These are phyloP conservation scores for Sugiyamaella paludigena DNA, from an alignment of 1,139 yeast genomes.

Conservation along the genomic window DNA sequence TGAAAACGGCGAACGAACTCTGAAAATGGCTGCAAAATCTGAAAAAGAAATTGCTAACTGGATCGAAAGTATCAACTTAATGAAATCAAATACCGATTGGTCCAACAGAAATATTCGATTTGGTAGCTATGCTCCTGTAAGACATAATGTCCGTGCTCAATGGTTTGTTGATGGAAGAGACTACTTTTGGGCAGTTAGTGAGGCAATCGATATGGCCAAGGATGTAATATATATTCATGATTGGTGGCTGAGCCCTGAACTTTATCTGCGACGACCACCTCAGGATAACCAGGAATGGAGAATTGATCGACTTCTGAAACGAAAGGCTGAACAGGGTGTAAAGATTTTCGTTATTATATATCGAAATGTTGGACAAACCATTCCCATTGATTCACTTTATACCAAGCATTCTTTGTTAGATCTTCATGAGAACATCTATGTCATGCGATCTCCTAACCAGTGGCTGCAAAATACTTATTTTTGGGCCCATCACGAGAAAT, in stretches of 20 bases:
- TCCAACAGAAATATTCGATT: conserved; percentile 64
- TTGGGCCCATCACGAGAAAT: conserved; percentile 99
- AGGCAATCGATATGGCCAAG: conserved; percentile 89
- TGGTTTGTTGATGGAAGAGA: conserved; percentile 98
- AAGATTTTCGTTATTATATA: conserved; percentile 91
- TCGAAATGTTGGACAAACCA: conserved; percentile 90
- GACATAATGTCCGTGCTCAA: conserved; percentile 83
- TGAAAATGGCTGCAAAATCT: conserved; percentile 72
- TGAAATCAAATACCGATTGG: conserved; percentile 73
- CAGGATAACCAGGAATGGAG: conserved; percentile 95
- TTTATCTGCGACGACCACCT: conserved; percentile 89
- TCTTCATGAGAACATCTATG: conserved; percentile 81
- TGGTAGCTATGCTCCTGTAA: conserved; percentile 87
- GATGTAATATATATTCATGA: conserved; percentile 95
- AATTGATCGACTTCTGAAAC: conserved; percentile 78
- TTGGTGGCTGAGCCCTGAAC: conserved; percentile 98
- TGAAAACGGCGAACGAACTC: conserved; percentile 73
- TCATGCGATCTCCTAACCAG: conserved; percentile 93
- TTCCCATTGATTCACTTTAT: conserved; percentile 90
- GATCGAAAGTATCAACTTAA: conserved; percentile 68
- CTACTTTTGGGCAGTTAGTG: conserved; percentile 93
- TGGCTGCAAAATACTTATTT: conserved; percentile 88
- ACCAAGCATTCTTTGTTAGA: conserved; percentile 90
- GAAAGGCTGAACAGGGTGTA: conserved; percentile 93
- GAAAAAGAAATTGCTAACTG: conserved; percentile 69